These are phyloP conservation scores for Cryomyces minteri DNA, from an alignment of 495 filamentous ascomycete species.

Conservation along the genomic window DNA sequence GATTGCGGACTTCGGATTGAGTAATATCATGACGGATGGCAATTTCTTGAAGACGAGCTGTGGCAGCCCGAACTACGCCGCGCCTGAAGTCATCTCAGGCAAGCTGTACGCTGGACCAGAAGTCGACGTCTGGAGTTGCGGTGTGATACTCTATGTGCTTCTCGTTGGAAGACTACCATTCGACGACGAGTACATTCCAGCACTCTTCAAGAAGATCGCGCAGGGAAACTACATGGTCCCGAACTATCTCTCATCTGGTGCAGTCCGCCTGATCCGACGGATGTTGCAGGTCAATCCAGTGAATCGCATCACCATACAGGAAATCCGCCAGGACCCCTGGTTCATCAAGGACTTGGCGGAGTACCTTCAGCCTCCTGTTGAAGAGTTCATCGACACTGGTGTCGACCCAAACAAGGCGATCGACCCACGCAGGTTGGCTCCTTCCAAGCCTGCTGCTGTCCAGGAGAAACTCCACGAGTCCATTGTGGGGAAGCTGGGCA, in stretches of 20 bases:
- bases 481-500: constrained; percentile 85
- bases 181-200: constrained; percentile 89
- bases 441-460: constrained; percentile 54
- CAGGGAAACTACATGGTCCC: constrained; percentile 80
- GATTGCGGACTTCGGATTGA: constrained; percentile 95
- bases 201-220: constrained; percentile 76
- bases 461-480: constrained; percentile 80
- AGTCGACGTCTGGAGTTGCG: constrained; percentile 98
- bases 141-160: constrained; percentile 92
- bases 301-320: constrained; percentile 78
- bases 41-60: constrained; percentile 98
- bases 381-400: constrained; percentile 86
- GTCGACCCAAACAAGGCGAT: constrained; percentile 81
- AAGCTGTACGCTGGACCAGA: constrained; percentile 96
- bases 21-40: constrained; percentile 99
- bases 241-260: constrained; percentile 68
- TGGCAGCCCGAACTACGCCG: constrained; percentile 94
- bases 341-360: constrained; percentile 69
- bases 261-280: constrained; percentile 66
- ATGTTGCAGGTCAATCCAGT: constrained; percentile 95
- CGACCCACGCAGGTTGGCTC: constrained; percentile 56
- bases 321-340: constrained; percentile 91
- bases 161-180: constrained; percentile 85
- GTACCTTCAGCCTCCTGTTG: constrained; percentile 76
- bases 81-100: constrained; percentile 91